Evolutionary conservation across 1,284 basidiomycete genomes (phyloP).

Genomic region (Coniophora puteana): DNA sequence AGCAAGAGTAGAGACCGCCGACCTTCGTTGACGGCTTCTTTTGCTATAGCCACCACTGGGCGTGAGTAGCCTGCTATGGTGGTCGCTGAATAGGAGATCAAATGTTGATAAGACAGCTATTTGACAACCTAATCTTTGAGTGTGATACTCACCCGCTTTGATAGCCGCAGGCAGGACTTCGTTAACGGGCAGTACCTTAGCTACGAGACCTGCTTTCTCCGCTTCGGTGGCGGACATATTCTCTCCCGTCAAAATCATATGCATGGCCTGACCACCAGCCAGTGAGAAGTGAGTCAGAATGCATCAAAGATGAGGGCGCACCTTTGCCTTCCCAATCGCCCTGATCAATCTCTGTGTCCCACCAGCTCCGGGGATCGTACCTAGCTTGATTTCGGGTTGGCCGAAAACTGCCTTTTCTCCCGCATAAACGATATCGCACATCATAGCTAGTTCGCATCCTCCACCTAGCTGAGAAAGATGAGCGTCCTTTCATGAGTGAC

Average conservation of each 20-base stretch:
- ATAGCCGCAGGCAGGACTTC: slow-evolving; percentile 25
- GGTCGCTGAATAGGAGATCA: slow-evolving; percentile 20
- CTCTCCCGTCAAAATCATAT: slow-evolving; percentile 61
- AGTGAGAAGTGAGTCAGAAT: not conserved
- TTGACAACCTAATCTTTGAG: not conserved
- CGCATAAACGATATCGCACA: slow-evolving; percentile 51
- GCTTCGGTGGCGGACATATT: slow-evolving; percentile 54
- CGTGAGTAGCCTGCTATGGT: slow-evolving; percentile 26
- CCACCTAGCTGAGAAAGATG: slow-evolving; percentile 47
- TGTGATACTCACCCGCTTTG: slow-evolving; percentile 15
- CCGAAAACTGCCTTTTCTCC: slow-evolving; percentile 56
- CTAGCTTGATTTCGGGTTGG: slow-evolving; percentile 69
- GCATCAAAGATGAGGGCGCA: slow-evolving; percentile 7
- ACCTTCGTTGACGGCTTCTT: slow-evolving; percentile 68
- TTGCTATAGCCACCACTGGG: slow-evolving; percentile 37
- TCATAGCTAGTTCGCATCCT: slow-evolving; percentile 65
- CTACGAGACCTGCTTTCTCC: slow-evolving; percentile 30
- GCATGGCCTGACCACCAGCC: slow-evolving; percentile 47
- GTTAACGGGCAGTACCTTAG: slow-evolving; percentile 26
- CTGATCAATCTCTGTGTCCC: slow-evolving; percentile 56
- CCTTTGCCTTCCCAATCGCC: slow-evolving; percentile 61
- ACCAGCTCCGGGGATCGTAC: slow-evolving; percentile 64
- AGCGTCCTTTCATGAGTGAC: not conserved
- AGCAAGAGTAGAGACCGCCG: slow-evolving; percentile 12
- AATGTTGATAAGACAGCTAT: not conserved